Conservation (phyloP, 2,329 filamentous ascomycete genomes). For the Xylariaceae sp. region DNA sequence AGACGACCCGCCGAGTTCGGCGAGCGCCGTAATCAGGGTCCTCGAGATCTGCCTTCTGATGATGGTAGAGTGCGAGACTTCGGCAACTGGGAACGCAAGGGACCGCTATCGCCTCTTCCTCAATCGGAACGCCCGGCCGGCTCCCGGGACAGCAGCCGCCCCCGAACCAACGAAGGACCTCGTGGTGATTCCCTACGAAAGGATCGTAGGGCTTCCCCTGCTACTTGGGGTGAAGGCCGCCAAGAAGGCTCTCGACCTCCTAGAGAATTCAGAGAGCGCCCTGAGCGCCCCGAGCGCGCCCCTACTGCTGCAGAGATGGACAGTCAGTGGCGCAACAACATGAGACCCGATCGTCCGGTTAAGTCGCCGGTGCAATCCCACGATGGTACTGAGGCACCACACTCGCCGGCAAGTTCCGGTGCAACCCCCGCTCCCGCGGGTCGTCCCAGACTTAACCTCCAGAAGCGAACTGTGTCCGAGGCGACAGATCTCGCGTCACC, state of each 20-base stretch:
- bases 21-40: slow-evolving; percentile 64
- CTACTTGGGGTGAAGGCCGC: slow-evolving; percentile 73
- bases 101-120: slow-evolving; percentile 76
- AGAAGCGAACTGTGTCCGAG: slow-evolving; percentile 90
- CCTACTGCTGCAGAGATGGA: slow-evolving; percentile 91
- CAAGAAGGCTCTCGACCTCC: slow-evolving; percentile 81
- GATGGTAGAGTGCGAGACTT: slow-evolving; percentile 82
- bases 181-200: slow-evolving; percentile 61
- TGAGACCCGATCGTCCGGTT: slow-evolving; percentile 75
- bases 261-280: slow-evolving; percentile 74
- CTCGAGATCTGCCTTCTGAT: slow-evolving; percentile 69
- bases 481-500: slow-evolving; percentile 54
- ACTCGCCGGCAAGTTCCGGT: slow-evolving; percentile 63
- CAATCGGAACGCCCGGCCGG: slow-evolving; percentile 54
- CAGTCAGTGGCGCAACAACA: slow-evolving; percentile 87
- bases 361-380: slow-evolving; percentile 69
- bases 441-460: slow-evolving; percentile 83
- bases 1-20: slow-evolving; percentile 55
- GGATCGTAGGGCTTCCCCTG: slow-evolving; percentile 69
- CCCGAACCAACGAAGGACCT: slow-evolving; percentile 60
- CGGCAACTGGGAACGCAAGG: slow-evolving; percentile 92
- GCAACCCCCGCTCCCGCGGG: slow-evolving; percentile 58
- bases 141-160: slow-evolving; percentile 58
- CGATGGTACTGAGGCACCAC: slow-evolving; percentile 74
- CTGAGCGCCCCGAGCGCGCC: slow-evolving; percentile 62